Conservation (phyloP, 2,329 filamentous ascomycete genomes). For the Fusarium neocosmosporiellum region DNA sequence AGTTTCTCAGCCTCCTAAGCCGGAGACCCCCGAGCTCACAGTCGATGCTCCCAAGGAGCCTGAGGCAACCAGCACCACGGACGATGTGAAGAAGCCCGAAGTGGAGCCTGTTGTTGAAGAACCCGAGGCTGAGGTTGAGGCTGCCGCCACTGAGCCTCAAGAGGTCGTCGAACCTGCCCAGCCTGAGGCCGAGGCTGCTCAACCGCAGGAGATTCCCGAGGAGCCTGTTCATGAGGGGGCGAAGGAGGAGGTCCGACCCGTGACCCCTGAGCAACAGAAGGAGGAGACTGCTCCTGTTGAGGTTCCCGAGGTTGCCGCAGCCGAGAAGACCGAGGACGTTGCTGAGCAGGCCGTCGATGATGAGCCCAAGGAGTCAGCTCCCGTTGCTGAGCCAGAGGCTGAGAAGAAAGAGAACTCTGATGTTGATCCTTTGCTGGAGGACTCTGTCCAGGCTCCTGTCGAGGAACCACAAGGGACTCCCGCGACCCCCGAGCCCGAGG, state of each 20-base stretch:
- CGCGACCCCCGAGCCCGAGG: constrained; percentile 3
- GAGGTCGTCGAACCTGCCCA: constrained; percentile 24
- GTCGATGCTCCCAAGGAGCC: constrained; percentile 1
- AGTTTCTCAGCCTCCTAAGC: constrained; percentile 9
- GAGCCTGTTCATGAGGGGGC: constrained; percentile 6
- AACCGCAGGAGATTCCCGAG: constrained; percentile 10
- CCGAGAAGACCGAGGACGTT: constrained; percentile 25
- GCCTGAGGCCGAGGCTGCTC: constrained; percentile 13
- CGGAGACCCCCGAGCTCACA: constrained; percentile 9
- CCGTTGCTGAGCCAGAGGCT: background rate
- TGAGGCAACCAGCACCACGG: background rate
- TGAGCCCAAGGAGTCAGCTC: constrained; percentile 5
- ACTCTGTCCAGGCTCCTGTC: constrained; percentile 13
- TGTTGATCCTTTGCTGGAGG: constrained; percentile 23
- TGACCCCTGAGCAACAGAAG: constrained; percentile 6
- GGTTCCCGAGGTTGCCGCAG: constrained; percentile 5
- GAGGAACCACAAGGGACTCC: constrained; percentile 17
- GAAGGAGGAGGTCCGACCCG: constrained; percentile 3
- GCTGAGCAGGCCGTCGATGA: background rate
- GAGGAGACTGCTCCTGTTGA: constrained; percentile 3
- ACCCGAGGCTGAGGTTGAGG: constrained; percentile 23
- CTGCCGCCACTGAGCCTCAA: constrained; percentile 18
- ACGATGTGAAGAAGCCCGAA: constrained; percentile 10
- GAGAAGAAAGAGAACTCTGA: constrained; percentile 21
- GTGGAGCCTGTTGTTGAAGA: constrained; percentile 13